Evolutionary conservation across 1,139 yeast species (phyloP), one percentile per base, ranked within the genome.

Genomic region (Pneumocystis sp.): DNA sequence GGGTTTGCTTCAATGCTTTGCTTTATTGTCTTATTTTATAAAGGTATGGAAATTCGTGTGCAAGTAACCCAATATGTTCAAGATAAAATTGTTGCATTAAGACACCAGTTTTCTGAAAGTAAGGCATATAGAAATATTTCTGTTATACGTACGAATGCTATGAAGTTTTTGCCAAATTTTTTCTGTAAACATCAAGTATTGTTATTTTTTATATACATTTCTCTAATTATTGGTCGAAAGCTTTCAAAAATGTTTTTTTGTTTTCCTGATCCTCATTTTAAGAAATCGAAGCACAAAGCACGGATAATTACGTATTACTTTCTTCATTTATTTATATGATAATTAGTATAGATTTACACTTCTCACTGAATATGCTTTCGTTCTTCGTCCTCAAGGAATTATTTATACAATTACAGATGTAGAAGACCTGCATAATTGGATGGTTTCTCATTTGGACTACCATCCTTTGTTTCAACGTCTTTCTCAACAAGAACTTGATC

Each of bases 261-360:
- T 76, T 93, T 93, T 82, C 99, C 99, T 25, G 99, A 93, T 76
- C 99, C 99, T 17, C 98, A 95, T 76, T 93, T 93, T 80, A 93
- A 93, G 74, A 96, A 89, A 75, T 82, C 98, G 72, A 93, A 93
- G 75, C 98, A 95, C 77, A 93, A 93, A 79, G 97, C 97, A 8
- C 82, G 99, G 79, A 93, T 93, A 72, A 84, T 93, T 70, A 91
- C 98, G 67, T 64, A 45, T n/a, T 65, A 42, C 12, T 21, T 21
- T n/a, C 21, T 64, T 7, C 25, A 31, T n/a, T 25, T n/a, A 12
- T 21, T 12, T 31, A 66, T 21, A 59, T 21, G 21, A 37, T 59
- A 40, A 39, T 31, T 12, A 12, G 29, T 12, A 40, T 39, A 39
- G 66, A 34, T 85, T 84, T 68, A 93, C 97, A 0, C 78, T 93